Evolutionary conservation across 2,329 filamentous ascomycete genomes (phyloP), one percentile per base, ranked within the genome.

Genomic region (Penicillium sp.): DNA sequence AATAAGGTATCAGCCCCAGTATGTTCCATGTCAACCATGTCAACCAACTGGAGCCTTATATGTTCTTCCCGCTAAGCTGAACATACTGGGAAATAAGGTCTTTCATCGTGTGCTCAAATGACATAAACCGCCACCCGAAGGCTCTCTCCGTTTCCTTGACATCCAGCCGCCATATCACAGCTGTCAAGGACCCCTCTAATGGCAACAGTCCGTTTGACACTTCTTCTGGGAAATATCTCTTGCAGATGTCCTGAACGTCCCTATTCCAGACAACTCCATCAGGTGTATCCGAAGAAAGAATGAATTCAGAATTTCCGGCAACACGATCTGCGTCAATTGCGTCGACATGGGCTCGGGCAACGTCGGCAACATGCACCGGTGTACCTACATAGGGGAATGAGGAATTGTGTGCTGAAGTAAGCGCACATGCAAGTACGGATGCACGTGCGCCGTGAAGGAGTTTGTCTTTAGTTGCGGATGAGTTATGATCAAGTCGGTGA

Each of bases 341-440:
- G 13, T 51, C 49, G 2, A 51, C 43, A 40, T 51, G 49, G 13
- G 49, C 49, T 10, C 32, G 21, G 3, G 49, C 49, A 9, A 51
- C 42, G 24, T 51, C 43, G 13, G 43, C 49, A 51, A 51, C 49
- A 24, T 51, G 24, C 5, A 51, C 49, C 4, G 43, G 43, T 1
- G 49, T 51, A 16, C 49, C 49, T 3, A 51, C 49, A 8, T 45
- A 51, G 8, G 49, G 49, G 18, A 51, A 51, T 2, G 32, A 21
- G 3, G 49, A 51, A 13, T 51, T 51, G 13, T 22, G 49, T 1
- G 42, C 31, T 2, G 32, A 13, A 5, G 5, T 39, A 8, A 51
- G 24, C 1, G 49, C 49, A 2, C 22, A 16, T 8, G 49, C 49
- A 31, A 51, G 49, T 7, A 51, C 49, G 1, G 22, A 18, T 32